Percentiles rank a stretch among this genome's conserved stretches.
Evolutionary conservation across 2,329 filamentous ascomycete genomes (phyloP).

Genomic region (Beauveria scarabaeidicola): DNA sequence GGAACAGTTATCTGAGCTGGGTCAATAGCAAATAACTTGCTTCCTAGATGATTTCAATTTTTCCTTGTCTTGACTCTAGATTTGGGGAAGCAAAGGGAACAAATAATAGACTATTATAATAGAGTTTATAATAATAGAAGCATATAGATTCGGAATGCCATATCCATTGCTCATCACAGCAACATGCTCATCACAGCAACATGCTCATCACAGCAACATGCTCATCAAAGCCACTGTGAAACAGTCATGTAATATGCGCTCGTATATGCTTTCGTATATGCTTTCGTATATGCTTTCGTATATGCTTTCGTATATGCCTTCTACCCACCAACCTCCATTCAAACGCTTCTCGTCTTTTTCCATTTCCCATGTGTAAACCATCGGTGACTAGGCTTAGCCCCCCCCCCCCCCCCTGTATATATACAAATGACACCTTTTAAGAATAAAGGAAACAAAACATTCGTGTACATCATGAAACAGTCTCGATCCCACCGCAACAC

Average conservation of each 20-base stretch:
- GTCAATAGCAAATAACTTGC: constrained; percentile 40
- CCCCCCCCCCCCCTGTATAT: not conserved
- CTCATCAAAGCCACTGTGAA: not conserved
- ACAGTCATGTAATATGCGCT: not conserved
- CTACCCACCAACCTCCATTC: not conserved
- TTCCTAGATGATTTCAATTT: not conserved
- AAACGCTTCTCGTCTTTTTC: not conserved
- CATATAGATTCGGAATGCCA: constrained; percentile 5
- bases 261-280: not conserved
- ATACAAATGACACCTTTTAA: not conserved
- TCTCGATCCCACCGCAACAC: no score
- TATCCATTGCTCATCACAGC: not conserved
- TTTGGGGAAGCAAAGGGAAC: no score
- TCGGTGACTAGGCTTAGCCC: not conserved
- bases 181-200: not conserved
- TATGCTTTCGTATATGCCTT: not conserved
- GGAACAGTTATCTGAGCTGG: constrained; percentile 58
- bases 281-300: not conserved
- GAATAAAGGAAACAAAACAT: not conserved
- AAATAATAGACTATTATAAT: not conserved
- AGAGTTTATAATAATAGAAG: constrained; percentile 2
- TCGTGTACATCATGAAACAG: not conserved
- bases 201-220: not conserved
- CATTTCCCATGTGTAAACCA: not conserved
- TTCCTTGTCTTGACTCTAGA: not conserved